Percentiles rank a stretch among this genome's conserved stretches.
Conservation (phyloP, 2,329 filamentous ascomycete genomes). For the Phialophora verrucosa region DNA sequence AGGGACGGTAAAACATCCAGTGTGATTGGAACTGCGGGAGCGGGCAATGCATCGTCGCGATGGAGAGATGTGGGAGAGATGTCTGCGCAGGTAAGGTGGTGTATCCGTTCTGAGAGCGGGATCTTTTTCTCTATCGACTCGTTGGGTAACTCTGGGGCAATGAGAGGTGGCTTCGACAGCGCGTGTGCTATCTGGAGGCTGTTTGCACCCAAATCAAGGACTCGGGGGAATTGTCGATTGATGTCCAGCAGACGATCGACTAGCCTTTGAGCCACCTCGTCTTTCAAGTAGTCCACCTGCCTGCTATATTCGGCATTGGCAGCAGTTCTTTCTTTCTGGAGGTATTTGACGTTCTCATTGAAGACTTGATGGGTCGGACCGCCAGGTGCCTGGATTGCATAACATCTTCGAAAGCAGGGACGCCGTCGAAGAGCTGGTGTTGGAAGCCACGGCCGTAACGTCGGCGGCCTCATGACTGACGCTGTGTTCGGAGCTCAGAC, state of each 20-base stretch:
- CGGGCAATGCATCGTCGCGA: slow-evolving; percentile 67
- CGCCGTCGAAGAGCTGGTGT: slow-evolving; percentile 31
- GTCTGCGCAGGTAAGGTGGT: slow-evolving; percentile 78
- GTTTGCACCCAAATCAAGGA: slow-evolving; percentile 92
- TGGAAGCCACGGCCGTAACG: slow-evolving; percentile 32
- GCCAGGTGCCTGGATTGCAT: slow-evolving; percentile 79
- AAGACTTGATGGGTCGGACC: slow-evolving; percentile 86
- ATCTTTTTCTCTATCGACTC: slow-evolving; percentile 27
- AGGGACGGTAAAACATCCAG: slow-evolving; percentile 71
- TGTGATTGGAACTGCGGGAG: slow-evolving; percentile 73
- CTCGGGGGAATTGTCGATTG: slow-evolving; percentile 81
- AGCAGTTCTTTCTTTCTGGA: slow-evolving; percentile 88
- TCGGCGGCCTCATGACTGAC: slow-evolving; percentile 33
- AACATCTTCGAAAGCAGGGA: slow-evolving; percentile 51
- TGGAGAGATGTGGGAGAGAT: slow-evolving; percentile 78
- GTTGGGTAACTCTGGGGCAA: slow-evolving; percentile 52
- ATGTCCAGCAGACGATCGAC: slow-evolving; percentile 91
- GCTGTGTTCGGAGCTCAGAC: slow-evolving; percentile 25
- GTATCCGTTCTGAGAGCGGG: slow-evolving; percentile 73
- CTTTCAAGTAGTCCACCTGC: slow-evolving; percentile 87
- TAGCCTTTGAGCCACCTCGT: slow-evolving; percentile 84
- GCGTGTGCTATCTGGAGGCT: slow-evolving; percentile 91
- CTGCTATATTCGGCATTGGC: slow-evolving; percentile 72
- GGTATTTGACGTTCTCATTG: slow-evolving; percentile 83
- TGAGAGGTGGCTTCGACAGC: slow-evolving; percentile 67